Base-by-base conservation (phyloP, 2,329 filamentous ascomycete species). In the Epichloe uncinata region DNA sequence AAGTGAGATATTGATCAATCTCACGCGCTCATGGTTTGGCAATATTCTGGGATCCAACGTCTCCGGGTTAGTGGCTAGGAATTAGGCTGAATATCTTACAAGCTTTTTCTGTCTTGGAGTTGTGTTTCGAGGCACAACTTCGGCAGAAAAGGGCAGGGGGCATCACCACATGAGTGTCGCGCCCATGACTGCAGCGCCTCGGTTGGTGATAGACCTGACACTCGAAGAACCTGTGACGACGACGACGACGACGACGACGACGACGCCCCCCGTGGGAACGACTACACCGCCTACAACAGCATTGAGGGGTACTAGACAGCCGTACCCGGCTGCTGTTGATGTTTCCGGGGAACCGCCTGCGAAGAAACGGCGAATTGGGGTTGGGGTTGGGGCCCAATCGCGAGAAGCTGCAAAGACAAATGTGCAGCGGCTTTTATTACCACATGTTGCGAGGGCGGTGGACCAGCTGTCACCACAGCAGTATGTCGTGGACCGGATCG, bases 361-460 rank as follows among this genome's bases (percentile, higher is more conserved):
- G 6, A 68, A 68, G 55, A 57, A 59, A 37, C 58, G 60, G 49
- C 61, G 65, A 48, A 56, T n/a, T n/a, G n/a, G n/a, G n/a, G n/a
- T 65, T 3, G 56, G 56, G 5, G 40, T 57, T 26, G 54, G 49
- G 26, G 26, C 33, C 8, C 42, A 43, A 33, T 18, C 38, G 22
- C 54, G 50, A 50, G 57, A 20, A 50, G 43, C 33, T 45, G 65
- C 0, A 20, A 56, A 56, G 43, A 50, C 56, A 1, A 64, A 63
- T 36, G 41, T 69, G 8, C 55, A 54, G 20, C 49, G 54, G 1
- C 64, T 67, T 36, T 58, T 69, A 2, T 50, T 65, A 4, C 67
- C 68, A 1, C 59, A 63, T 26, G 58, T 70, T 13, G 54, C 57
- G 48, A 47, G 49, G 12, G 58, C 57, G 0, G 48, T 67, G 13